Evolutionary conservation across 768 basidiomycete species (phyloP).

Genomic region (Suillus weaverae): DNA sequence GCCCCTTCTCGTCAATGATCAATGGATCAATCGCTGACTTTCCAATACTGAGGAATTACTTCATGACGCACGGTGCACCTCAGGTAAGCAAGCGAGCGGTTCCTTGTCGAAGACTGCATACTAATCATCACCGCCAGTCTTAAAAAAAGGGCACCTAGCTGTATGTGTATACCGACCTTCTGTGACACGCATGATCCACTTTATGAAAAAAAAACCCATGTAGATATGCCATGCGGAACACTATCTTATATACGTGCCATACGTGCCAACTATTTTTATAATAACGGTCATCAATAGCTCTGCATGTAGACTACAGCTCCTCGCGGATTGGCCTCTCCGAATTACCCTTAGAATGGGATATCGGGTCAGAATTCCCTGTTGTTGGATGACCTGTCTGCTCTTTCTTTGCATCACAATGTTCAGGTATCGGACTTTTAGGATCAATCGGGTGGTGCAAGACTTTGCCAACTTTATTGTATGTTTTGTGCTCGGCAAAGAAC

Average conservation of each 20-base stretch:
- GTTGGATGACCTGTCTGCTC: conserved; percentile 30
- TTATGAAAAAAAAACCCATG: not conserved
- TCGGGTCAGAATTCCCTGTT: conserved; percentile 28
- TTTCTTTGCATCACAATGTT: conserved; percentile 71
- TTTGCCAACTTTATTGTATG: conserved; percentile 75
- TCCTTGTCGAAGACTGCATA: conserved; percentile 12
- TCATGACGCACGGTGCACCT: conserved; percentile 64
- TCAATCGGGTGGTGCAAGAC: conserved; percentile 79
- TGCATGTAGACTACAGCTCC: conserved; percentile 31
- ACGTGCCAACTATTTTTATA: conserved; percentile 21
- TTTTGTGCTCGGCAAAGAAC: conserved; percentile 82
- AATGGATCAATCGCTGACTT: conserved; percentile 84
- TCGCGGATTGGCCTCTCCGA: conserved; percentile 17
- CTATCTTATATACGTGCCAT: conserved; percentile 21
- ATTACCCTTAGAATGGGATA: conserved; percentile 14
- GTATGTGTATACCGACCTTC: not conserved
- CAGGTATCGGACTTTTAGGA: conserved; percentile 70
- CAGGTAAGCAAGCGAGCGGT: conserved; percentile 33
- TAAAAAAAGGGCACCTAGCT: not conserved
- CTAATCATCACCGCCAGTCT: conserved; percentile 3
- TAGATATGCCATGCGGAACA: not conserved
- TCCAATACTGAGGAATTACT: conserved; percentile 77
- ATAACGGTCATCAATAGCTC: conserved; percentile 15
- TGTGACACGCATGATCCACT: not conserved
- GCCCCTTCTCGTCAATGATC: conserved; percentile 52